A percentile compares a stretch with the other conserved stretches of the same genome.
Conservation (phyloP, 2,329 filamentous ascomycete species). For the Plenodomus lindquistii region DNA sequence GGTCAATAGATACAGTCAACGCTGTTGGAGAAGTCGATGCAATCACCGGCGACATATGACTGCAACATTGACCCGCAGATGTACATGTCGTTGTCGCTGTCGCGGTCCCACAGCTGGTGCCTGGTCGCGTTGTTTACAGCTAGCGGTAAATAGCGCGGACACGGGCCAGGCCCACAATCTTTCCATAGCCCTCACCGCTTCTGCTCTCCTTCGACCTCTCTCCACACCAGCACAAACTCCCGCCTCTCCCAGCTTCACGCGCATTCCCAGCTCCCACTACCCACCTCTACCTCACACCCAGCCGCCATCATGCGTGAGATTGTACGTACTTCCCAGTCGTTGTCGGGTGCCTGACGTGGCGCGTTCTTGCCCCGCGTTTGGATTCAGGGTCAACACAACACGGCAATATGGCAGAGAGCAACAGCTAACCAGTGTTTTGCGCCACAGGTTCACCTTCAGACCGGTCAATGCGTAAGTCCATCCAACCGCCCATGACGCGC, state of each 20-base stretch:
- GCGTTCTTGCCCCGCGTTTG: constrained; percentile 49
- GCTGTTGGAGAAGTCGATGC: not conserved
- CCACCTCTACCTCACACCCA: constrained; percentile 24
- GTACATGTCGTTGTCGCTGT: not conserved
- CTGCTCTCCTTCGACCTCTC: constrained; percentile 26
- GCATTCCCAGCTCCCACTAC: constrained; percentile 38
- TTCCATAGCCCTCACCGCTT: constrained; percentile 33
- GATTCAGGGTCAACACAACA: constrained; percentile 45
- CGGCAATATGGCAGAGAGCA: constrained; percentile 40
- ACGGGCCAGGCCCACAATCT: constrained; percentile 29
- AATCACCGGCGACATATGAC: not conserved
- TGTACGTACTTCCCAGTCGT: constrained; percentile 54
- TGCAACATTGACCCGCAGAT: not conserved
- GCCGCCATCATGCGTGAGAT: constrained; percentile 68
- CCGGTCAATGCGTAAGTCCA: constrained; percentile 93
- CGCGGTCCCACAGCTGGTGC: constrained; percentile 13
- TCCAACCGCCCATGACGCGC: constrained; percentile 3
- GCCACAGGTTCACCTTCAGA: constrained; percentile 95
- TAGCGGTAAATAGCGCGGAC: constrained; percentile 20
- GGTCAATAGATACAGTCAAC: not conserved
- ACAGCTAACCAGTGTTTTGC: constrained; percentile 60
- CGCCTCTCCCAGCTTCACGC: constrained; percentile 29
- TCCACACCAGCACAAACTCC: constrained; percentile 39
- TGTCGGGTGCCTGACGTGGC: constrained; percentile 49
- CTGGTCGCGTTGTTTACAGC: constrained; percentile 24